Evolutionary conservation across 1,284 basidiomycete species (phyloP), one percentile per base, ranked within the genome.

Genomic region (Pseudozyma tsukubaensis): DNA sequence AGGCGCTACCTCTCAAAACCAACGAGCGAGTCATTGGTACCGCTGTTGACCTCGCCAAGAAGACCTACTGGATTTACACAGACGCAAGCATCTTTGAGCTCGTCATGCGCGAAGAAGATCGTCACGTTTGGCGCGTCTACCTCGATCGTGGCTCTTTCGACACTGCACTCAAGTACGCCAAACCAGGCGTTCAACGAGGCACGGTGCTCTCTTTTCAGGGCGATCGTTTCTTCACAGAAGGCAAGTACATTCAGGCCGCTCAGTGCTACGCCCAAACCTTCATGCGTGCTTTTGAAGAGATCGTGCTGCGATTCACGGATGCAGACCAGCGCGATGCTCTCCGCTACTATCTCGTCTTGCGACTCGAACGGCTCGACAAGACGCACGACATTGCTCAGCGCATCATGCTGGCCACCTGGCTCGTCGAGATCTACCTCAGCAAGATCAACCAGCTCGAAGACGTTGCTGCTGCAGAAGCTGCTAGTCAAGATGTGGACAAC

Each of bases 401-500:
- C 36, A 94, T 96, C 91, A 96, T 99, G 92, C 87, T 99, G 9
- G 94, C 97, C 1, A 98, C 95, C 0, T 99, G 97, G 97, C 90
- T 99, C 8, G 91, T 97, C 34, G 97, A 99, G 85, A 94, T 99
- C 75, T 98, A 95, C 83, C 89, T 99, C 21, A 92, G 91, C 86
- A 98, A 97, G 86, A 94, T 94, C 85, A 96, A 97, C 81, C 93
- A 96, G 73, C 87, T 98, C 50, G 97, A 99, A 83, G 97, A 99
- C 81, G 86, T 93, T 1, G 72, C 75, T 8, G 85, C 78, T n/a
- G 86, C 94, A 0, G 93, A 94, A 85, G 91, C 91, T 1, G 89
- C 92, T 3, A 91, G 91, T 3, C 90, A 92, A 54, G 93, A 97
- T 74, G 91, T 92, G 6, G 92, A 94, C 58, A 96, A 94, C 80